Evolutionary conservation across 768 basidiomycete species (phyloP).

Genomic region (Serendipita sp.): DNA sequence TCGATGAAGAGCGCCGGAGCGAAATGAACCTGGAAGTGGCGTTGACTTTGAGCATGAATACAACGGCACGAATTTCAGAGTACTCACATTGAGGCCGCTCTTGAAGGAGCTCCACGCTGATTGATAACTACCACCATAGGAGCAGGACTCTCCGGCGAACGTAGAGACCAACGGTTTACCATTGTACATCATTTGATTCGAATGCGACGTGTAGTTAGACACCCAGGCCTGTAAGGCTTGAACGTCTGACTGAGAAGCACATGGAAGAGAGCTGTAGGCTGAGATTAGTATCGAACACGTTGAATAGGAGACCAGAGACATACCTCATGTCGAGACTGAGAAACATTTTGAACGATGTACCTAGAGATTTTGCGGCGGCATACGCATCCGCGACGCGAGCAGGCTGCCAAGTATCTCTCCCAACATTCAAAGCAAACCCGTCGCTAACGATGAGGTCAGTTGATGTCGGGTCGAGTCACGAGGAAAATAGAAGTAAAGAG

Average conservation of each 20-base stretch:
- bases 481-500: neutral
- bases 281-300: neutral
- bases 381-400: constrained; percentile 30
- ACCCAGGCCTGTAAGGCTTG: constrained; percentile 37
- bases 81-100: neutral
- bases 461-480: neutral
- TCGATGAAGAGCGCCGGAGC: constrained; percentile 55
- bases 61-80: neutral
- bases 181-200: constrained; percentile 41
- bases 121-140: constrained; percentile 29
- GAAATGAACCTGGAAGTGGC: constrained; percentile 31
- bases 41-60: neutral
- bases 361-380: constrained; percentile 31
- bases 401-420: constrained; percentile 45
- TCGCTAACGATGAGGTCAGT: constrained; percentile 31
- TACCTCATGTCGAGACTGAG: constrained; percentile 48
- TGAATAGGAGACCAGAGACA: constrained; percentile 29
- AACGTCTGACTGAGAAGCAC: constrained; percentile 31
- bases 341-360: constrained; percentile 42
- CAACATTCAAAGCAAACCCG: constrained; percentile 55
- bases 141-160: constrained; percentile 54
- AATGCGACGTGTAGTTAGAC: constrained; percentile 33
- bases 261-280: constrained; percentile 28
- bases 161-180: constrained; percentile 48
- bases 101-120: neutral